phyloP scores from a whole-genome alignment of 352 stramenopile genomes.

The Phytopythium oedochilum region DNA sequence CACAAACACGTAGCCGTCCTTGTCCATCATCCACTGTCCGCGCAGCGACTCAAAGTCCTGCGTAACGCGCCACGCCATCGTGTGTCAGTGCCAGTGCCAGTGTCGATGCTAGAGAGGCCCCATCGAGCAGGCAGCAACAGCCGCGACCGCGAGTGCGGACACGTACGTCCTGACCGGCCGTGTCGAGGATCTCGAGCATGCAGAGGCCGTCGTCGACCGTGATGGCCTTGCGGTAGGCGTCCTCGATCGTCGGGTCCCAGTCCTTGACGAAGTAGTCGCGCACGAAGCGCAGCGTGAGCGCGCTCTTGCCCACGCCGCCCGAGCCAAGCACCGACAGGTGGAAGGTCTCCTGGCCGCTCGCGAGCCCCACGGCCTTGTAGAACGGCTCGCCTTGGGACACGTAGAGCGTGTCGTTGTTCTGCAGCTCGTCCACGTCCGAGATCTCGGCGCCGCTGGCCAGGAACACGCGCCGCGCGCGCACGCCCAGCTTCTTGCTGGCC shows the following conservation, averaged over 20 bases:
- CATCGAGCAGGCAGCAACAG: too few species aligned
- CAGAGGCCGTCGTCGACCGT: constrained; percentile 80
- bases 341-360: constrained; percentile 77
- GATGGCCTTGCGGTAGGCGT: constrained; percentile 88
- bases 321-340: constrained; percentile 86
- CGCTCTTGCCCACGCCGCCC: constrained; percentile 89
- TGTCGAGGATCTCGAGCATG: constrained; percentile 90
- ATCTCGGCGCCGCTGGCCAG: constrained; percentile 79
- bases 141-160: background rate
- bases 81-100: too few species aligned
- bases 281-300: constrained; percentile 87
- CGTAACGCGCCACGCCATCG: background rate
- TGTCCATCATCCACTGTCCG: constrained; percentile 29
- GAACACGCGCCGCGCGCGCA: constrained; percentile 78
- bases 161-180: constrained; percentile 82
- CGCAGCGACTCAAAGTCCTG: constrained; percentile 87
- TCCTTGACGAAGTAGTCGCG: constrained; percentile 89
- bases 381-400: constrained; percentile 82
- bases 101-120: too few species aligned
- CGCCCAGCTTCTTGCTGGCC: constrained; percentile 79
- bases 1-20: constrained; percentile 52
- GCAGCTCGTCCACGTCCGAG: constrained; percentile 80
- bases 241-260: constrained; percentile 91
- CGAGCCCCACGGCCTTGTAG: constrained; percentile 67
- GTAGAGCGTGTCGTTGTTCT: constrained; percentile 89